Evolutionary conservation across 495 filamentous ascomycete species (phyloP), one percentile per base, ranked within the genome.

Genomic region (Hypoxylon fragiforme): DNA sequence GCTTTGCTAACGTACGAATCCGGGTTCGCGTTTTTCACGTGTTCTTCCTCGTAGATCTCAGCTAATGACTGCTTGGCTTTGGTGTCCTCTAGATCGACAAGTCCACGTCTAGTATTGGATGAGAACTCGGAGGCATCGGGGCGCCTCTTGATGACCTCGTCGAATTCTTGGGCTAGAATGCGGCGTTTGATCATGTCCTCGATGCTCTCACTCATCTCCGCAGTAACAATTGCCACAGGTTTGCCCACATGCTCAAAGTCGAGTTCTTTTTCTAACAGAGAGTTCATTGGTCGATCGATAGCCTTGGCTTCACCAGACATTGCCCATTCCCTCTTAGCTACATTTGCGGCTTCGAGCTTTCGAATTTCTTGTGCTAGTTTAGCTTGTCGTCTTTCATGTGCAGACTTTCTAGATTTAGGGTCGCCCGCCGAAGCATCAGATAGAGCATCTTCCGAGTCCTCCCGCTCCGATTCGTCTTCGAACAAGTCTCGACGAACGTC

Each of bases 171-270:
- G 6, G 89, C 88, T 14, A 97, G 73, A 61, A 98, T 96, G 19
- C 95, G 89, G 22, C 90, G 85, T 68, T 97, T 97, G 71, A 98
- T 90, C 43, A 98, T 81, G 12, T 87, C 90, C 68, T 97, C 94
- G 46, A 98, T 95, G 46, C 86, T 86, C 69, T 96, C 92, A 35
- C 84, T 92, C 8, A 95, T 81, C 66, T 97, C 92, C n/a, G 88
- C 85, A 0, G 95, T 97, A 60, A 96, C 90, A 22, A 97, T 88
- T 3, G 92, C 90, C 0, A 96, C 86, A 0, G 94, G 94, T 68
- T 97, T 97, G 53, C 94, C 95, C n/a, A 88, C 82, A 40, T 94
- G 82, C 69, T 98, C 94, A 62, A 97, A 97, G 44, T 97, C 94
- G 11, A 98, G 79, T 54, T 97, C 91, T 70, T 97, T 87, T 67